phyloP scores from a whole-genome alignment of 371 early-diverging fungal species.

The Blyttiomyces sp. region DNA sequence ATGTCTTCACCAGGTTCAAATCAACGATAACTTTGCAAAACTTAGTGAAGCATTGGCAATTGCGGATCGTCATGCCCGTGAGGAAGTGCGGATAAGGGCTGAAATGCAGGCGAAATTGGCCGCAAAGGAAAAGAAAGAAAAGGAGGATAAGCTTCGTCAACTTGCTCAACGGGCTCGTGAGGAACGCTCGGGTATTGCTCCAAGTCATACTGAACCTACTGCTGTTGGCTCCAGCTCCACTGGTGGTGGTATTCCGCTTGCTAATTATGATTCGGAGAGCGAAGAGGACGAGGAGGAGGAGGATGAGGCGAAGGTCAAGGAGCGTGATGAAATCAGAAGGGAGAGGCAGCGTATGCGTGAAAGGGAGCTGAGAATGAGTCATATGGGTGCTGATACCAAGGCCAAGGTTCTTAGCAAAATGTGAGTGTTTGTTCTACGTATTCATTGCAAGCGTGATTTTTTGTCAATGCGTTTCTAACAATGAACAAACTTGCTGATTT shows the following conservation, averaged over 20 bases:
- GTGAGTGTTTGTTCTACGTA: not conserved
- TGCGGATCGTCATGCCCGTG: constrained; percentile 91
- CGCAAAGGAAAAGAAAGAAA: constrained; percentile 88
- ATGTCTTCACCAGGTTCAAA: constrained; percentile 36
- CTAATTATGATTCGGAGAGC: constrained; percentile 6
- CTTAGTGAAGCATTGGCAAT: constrained; percentile 90
- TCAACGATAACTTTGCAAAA: constrained; percentile 95
- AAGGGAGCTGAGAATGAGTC: constrained; percentile 81
- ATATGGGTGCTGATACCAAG: constrained; percentile 86
- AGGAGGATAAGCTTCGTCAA: constrained; percentile 84
- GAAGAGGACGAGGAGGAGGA: constrained; percentile 42
- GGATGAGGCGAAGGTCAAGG: constrained; percentile 58
- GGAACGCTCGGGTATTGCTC: constrained; percentile 43
- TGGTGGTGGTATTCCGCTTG: constrained; percentile 2
- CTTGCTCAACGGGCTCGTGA: constrained; percentile 93
- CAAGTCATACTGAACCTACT: not conserved
- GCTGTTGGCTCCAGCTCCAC: constrained; percentile 36
- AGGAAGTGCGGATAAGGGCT: constrained; percentile 86
- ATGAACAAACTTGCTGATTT: constrained; percentile 4
- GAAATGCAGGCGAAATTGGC: constrained; percentile 89
- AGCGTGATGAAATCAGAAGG: constrained; percentile 85
- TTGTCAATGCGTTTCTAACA: not conserved
- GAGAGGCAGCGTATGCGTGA: constrained; percentile 83
- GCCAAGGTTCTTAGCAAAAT: constrained; percentile 69
- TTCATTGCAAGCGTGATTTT: not conserved